A percentile compares a stretch with the other conserved stretches of the same genome.
phyloP scores from a whole-genome alignment of 352 stramenopile genomes.

The Globisporangium mamillatum region DNA sequence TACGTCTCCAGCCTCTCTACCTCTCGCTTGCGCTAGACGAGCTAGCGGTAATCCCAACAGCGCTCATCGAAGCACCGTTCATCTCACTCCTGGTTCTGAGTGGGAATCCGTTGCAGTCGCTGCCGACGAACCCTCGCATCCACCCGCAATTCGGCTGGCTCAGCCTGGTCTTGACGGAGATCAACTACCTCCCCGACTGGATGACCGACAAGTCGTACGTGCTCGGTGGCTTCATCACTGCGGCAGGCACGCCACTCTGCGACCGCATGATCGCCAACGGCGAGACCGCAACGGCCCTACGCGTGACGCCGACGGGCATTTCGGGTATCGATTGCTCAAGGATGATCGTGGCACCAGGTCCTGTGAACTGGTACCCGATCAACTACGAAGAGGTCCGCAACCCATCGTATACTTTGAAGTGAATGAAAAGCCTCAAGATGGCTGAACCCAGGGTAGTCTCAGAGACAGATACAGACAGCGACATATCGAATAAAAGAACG shows the following conservation, averaged over 20 bases:
- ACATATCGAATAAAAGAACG: too few relatives aligned
- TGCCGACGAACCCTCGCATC: neutral
- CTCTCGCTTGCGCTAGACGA: slow-evolving; percentile 13
- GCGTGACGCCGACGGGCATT: neutral
- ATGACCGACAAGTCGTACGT: neutral
- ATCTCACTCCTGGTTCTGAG: slow-evolving; percentile 9
- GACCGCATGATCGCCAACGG: neutral
- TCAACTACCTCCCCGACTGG: neutral
- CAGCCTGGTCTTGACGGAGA: neutral
- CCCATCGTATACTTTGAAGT: slow-evolving; percentile 8
- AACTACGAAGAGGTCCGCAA: neutral
- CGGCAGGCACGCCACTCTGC: slow-evolving; percentile 4
- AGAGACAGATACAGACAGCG: too few relatives aligned
- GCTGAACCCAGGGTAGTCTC: too few relatives aligned
- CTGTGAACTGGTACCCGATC: slow-evolving; percentile 13
- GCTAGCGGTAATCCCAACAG: neutral
- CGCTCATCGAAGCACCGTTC: neutral
- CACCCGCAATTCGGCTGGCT: neutral
- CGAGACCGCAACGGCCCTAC: neutral
- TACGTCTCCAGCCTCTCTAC: neutral
- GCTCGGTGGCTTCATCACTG: neutral
- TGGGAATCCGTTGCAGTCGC: slow-evolving; percentile 14
- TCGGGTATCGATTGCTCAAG: slow-evolving; percentile 10
- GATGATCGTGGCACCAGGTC: neutral
- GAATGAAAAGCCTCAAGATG: neutral